phyloP scores from a whole-genome alignment of 1,284 basidiomycete genomes.

The Grifola frondosa region DNA sequence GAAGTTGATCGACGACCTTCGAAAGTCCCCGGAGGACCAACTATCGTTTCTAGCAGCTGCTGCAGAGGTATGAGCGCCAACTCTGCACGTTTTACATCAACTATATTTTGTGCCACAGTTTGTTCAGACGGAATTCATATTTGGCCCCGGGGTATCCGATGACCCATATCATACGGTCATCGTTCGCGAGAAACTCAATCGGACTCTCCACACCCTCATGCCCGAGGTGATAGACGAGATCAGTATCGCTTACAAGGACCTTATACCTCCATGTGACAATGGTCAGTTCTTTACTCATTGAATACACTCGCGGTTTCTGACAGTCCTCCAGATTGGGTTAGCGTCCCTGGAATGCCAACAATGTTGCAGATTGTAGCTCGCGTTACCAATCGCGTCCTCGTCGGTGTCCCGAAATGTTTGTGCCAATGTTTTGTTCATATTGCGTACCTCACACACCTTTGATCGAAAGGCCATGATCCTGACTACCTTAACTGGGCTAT shows the following conservation, averaged over 20 bases:
- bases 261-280: constrained; percentile 12
- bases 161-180: constrained; percentile 29
- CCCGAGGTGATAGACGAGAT: constrained; percentile 30
- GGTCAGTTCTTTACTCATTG: constrained; percentile 1
- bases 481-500: constrained; percentile 40
- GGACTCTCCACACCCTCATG: constrained; percentile 23
- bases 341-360: constrained; percentile 34
- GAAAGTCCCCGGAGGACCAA: constrained; percentile 30
- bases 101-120: background rate
- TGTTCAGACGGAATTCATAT: constrained; percentile 20
- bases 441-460: too few relatives aligned
- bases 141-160: constrained; percentile 21
- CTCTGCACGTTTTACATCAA: background rate
- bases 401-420: constrained; percentile 40
- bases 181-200: constrained; percentile 26
- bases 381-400: constrained; percentile 44
- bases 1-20: constrained; percentile 29
- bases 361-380: constrained; percentile 42
- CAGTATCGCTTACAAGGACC: constrained; percentile 17
- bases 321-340: constrained; percentile 23
- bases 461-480: constrained; percentile 30
- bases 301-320: background rate
- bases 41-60: constrained; percentile 28
- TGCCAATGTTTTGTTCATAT: too few relatives aligned
- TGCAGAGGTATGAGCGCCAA: constrained; percentile 25